phyloP scores from a whole-genome alignment of 148 eudicot species.

The Persicaria tinctoria region DNA sequence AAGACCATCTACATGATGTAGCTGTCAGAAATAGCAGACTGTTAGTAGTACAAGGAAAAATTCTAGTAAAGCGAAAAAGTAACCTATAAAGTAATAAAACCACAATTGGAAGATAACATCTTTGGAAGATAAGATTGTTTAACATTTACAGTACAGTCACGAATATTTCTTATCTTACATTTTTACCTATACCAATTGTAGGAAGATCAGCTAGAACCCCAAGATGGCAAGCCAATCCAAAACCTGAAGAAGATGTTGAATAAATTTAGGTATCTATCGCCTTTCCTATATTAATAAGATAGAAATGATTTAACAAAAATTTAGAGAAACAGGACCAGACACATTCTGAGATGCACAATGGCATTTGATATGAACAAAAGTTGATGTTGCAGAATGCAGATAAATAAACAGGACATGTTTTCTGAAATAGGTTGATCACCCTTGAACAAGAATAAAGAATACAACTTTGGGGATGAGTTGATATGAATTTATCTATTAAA shows the following conservation, averaged over 20 bases:
- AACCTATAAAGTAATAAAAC: background rate
- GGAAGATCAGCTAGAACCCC: constrained; percentile 87
- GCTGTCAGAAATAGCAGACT: constrained; percentile 30
- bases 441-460: background rate
- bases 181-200: constrained; percentile 83
- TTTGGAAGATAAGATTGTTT: background rate
- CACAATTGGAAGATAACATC: background rate
- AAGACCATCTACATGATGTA: constrained; percentile 94
- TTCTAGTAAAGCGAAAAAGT: constrained; percentile 5
- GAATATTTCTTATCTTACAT: constrained; percentile 40
- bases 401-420: background rate
- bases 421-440: background rate
- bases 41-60: background rate
- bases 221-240: constrained; percentile 95
- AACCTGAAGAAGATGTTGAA: constrained; percentile 35
- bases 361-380: background rate
- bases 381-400: background rate
- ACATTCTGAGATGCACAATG: background rate
- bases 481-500: no score
- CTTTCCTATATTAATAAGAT: background rate
- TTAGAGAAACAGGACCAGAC: background rate
- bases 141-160: background rate
- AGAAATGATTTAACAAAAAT: background rate
- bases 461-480: no score
- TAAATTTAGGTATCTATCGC: background rate